Base-by-base conservation (phyloP, 352 stramenopile species). In the Chrysophaeum taylorii region DNA sequence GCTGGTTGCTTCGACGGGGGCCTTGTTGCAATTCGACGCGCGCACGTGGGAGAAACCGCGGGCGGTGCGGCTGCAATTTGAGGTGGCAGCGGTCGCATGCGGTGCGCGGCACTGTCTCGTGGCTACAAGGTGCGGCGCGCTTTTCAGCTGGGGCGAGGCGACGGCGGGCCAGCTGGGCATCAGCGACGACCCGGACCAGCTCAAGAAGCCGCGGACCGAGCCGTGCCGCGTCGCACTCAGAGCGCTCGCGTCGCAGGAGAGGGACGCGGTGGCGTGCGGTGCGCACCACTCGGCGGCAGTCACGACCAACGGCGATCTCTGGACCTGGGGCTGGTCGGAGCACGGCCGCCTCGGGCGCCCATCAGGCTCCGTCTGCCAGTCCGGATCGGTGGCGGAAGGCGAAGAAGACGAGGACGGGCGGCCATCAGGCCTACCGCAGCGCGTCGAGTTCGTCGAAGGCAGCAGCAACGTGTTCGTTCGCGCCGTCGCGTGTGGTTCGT, bases 261-360 rank as follows among this genome's bases (percentile, higher is more conserved):
- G 91, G 27, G 69, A 80, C 0, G 62, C 76, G 0, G 69, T 89
- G 0, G 83, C 89, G 37, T 85, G 83, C 33, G 86, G 85, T 7
- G 85, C 91, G 64, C 90, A 85, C 50, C 86, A 92, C 50, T 92
- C 86, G 0, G 82, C 73, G 48, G 85, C 82, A 1, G 64, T 92
- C 36, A 87, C 73, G 33, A 64, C 74, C 38, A 68, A 82, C 0
- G 86, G 85, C 7, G 76, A 85, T 2, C 75, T 92, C 2, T 92
- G 84, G 38, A 91, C 85, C 18, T 92, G 85, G 85, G 85, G 86
- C 0, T 91, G 80, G 0, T 79, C 74, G 5, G 70, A 78, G 64
- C 84, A 91, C 0, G 90, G 90, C 61, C 76, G 73, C 0, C 70
- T 87, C 12, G 50, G 78, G 0, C 86, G 41, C 14, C n/a, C n/a